Evolutionary conservation across 1,284 basidiomycete genomes (phyloP), one percentile per base, ranked within the genome.

Genomic region (Cryptococcus sp.): DNA sequence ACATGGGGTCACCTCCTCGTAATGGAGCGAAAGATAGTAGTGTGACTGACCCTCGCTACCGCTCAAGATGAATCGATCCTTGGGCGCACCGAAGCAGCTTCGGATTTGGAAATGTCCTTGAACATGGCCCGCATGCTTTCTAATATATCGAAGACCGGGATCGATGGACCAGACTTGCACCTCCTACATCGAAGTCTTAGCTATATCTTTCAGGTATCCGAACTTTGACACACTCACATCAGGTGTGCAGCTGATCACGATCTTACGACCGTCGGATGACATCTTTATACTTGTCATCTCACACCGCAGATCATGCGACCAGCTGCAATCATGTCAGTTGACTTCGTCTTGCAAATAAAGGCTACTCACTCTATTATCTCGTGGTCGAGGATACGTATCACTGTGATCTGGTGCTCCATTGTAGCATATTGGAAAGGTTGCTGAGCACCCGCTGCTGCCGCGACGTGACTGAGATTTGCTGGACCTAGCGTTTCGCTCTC

Each of bases 21-120:
- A n/a, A n/a, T n/a, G 8, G 29, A 34, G 8, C 29, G 29, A 13
- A 34, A 34, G 29, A 34, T 7, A 10, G 29, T 34, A 10, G 19
- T 13, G n/a, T 17, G 40, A 78, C 83, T 64, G 66, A 90, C 93
- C 93, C 85, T 98, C 94, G 74, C 91, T 94, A 26, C 96, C 96
- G 68, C 90, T 94, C 55, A 93, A 83, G 49, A 99, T 84, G 73
- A 96, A 95, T 70, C 88, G 90, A 60, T 88, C 88, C 69, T 91
- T 87, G 34, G 87, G 81, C n/a, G 94, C 94, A 25, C 94, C 96
- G 76, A 98, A 98, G 71, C 91, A 93, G 74, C 89, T 91, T 57
- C 91, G 85, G 61, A 99, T 90, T 61, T 97, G 86, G 76, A 91
- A 89, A 41, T 84, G 82, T 3, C 84, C 84, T 77, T 94, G 91